Percentiles rank a stretch among this genome's conserved stretches.
Conservation (phyloP, 805 yeast genomes). For the Yamadazyma phyllophila region DNA sequence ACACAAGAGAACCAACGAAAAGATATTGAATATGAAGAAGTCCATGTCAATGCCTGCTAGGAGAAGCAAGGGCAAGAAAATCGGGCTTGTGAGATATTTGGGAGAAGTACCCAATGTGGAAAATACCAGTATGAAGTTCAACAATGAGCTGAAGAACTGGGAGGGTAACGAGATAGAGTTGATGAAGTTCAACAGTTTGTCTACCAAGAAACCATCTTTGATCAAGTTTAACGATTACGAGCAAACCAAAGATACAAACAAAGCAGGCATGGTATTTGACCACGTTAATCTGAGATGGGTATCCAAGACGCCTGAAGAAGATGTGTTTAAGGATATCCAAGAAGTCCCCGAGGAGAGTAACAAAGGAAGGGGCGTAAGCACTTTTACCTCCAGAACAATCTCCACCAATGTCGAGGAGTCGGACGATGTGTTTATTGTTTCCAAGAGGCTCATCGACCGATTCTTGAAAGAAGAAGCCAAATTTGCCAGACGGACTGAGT, state of each 20-base stretch:
- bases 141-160: conserved; percentile 54
- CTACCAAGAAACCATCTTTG: conserved; percentile 35
- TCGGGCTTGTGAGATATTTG: conserved; percentile 32
- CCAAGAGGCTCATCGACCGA: conserved; percentile 26
- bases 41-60: conserved; percentile 12
- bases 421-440: conserved; percentile 26
- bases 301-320: conserved; percentile 41
- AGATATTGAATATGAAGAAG: conserved; percentile 12
- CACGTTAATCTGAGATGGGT: conserved; percentile 58
- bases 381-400: conserved; percentile 36
- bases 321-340: conserved; percentile 50
- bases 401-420: conserved; percentile 27
- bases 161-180: conserved; percentile 64
- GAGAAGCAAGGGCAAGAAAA: conserved; percentile 13
- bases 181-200: conserved; percentile 44
- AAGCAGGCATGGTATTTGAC: conserved; percentile 56
- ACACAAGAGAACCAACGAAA: conserved; percentile 13
- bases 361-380: conserved; percentile 30
- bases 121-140: conserved; percentile 48
- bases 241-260: conserved; percentile 8
- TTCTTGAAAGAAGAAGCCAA: conserved; percentile 37
- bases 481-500: conserved; percentile 29
- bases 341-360: conserved; percentile 27
- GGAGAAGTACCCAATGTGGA: conserved; percentile 20
- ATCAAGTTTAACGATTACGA: conserved; percentile 30